Evolutionary conservation across 495 filamentous ascomycete species (phyloP).

Genomic region (Annulohypoxylon nitens): DNA sequence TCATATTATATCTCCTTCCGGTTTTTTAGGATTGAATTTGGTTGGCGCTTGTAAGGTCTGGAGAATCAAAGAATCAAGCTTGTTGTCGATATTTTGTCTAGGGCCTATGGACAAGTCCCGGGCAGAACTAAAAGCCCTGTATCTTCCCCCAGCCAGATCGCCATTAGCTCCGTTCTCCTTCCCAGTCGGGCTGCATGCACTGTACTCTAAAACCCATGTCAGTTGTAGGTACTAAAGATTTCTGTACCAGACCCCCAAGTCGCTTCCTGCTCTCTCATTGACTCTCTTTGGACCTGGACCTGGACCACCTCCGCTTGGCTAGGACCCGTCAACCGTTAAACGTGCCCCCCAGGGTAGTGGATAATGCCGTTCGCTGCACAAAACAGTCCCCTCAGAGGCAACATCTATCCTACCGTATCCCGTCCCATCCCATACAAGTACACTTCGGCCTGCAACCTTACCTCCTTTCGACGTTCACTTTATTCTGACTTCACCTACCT

Average conservation of each 20-base stretch:
- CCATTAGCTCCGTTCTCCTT: constrained; percentile 65
- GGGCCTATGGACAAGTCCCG: constrained; percentile 51
- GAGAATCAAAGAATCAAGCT: constrained; percentile 34
- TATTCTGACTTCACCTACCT: constrained; percentile 57
- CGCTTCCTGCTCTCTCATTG: constrained; percentile 52
- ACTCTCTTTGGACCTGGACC: constrained; percentile 53
- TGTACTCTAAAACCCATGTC: constrained; percentile 59
- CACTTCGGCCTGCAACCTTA: constrained; percentile 61
- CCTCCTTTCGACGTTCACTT: constrained; percentile 54
- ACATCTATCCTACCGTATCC: constrained; percentile 58
- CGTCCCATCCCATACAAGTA: constrained; percentile 63
- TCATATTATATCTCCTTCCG: constrained; percentile 21
- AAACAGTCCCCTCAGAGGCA: constrained; percentile 62
- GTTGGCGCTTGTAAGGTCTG: constrained; percentile 30
- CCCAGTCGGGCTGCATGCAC: constrained; percentile 66
- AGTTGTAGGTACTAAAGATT: constrained; percentile 55
- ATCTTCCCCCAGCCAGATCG: constrained; percentile 60
- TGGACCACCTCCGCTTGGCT: constrained; percentile 55
- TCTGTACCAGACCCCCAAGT: constrained; percentile 58
- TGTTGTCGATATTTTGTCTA: constrained; percentile 47
- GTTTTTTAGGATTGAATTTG: constrained; percentile 31
- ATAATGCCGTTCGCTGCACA: constrained; percentile 66
- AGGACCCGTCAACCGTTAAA: constrained; percentile 57
- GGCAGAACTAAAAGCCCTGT: constrained; percentile 51
- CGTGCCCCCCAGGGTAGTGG: constrained; percentile 55